Evolutionary conservation across 2,329 filamentous ascomycete species (phyloP).

Genomic region (Cordyceps cicadae): DNA sequence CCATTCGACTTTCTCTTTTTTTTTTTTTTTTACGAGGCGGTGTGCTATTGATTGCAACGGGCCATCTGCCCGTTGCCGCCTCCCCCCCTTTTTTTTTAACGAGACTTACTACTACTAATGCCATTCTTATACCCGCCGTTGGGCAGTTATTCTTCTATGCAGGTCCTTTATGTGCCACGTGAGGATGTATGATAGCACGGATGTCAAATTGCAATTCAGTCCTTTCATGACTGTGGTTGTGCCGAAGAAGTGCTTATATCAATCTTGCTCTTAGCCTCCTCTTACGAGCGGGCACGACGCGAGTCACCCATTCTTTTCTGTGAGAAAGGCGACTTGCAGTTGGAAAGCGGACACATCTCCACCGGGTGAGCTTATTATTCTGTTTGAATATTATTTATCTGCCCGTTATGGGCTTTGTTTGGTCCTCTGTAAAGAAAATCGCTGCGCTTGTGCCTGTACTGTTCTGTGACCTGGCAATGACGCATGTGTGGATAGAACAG

Average conservation of each 20-base stretch:
- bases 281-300: slow-evolving; percentile 1
- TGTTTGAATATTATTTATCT: background rate
- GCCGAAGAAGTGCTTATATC: slow-evolving; percentile 98
- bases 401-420: background rate
- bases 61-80: background rate
- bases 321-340: background rate
- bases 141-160: background rate
- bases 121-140: slow-evolving; percentile 1
- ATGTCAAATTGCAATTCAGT: slow-evolving; percentile 99
- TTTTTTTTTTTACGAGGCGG: background rate
- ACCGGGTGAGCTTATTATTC: background rate
- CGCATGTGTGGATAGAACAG: background rate
- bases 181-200: slow-evolving; percentile 56
- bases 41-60: background rate
- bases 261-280: slow-evolving; percentile 25
- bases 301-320: slow-evolving; percentile 20
- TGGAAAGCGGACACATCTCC: slow-evolving; percentile 1
- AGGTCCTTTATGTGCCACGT: background rate
- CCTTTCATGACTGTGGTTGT: slow-evolving; percentile 81
- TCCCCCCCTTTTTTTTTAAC: background rate
- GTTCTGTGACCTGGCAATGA: too few species aligned
- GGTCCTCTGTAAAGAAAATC: background rate
- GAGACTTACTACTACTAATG: slow-evolving; percentile 12
- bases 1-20: background rate
- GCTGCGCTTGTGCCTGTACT: too few species aligned